These are phyloP conservation scores for Magnolia sinica DNA, from an alignment of 164 flowering plant species.

Conservation along the genomic window DNA sequence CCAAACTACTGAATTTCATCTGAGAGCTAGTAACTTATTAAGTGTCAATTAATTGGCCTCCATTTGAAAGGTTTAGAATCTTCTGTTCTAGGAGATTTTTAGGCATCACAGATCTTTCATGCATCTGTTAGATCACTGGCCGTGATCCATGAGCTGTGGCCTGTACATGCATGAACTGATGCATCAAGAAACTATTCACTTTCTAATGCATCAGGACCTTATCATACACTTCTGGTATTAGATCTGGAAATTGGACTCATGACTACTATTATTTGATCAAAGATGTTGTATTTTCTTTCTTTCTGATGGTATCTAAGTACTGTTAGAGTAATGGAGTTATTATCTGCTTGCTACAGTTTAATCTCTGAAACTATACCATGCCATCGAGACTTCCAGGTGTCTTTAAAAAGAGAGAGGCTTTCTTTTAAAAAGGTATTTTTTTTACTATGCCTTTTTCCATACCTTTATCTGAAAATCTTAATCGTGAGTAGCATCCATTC, in stretches of 20 bases:
- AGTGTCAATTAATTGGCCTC: not conserved
- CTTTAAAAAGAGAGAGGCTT: constrained; percentile 39
- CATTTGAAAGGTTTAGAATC: not conserved
- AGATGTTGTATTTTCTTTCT: no score
- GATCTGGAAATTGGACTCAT: no score
- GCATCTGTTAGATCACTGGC: not conserved
- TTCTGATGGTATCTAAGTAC: not conserved
- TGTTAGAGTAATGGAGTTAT: constrained; percentile 10
- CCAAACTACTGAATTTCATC: no score
- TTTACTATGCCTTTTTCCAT: not conserved
- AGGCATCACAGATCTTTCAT: not conserved
- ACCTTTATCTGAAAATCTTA: not conserved
- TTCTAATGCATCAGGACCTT: not conserved
- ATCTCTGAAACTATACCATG: constrained; percentile 80
- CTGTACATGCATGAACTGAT: not conserved
- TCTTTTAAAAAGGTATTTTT: constrained; percentile 50
- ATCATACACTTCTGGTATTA: not conserved
- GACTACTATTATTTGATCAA: no score
- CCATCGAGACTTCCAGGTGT: constrained; percentile 67
- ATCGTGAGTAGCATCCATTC: not conserved
- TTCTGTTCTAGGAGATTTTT: not conserved
- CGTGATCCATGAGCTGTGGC: not conserved
- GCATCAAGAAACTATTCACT: not conserved
- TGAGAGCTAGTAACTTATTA: no score
- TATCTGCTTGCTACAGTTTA: constrained; percentile 48